A percentile compares a stretch with the other conserved stretches of the same genome.
phyloP scores from a whole-genome alignment of 768 basidiomycete species.

The Gyrodon lividus region DNA sequence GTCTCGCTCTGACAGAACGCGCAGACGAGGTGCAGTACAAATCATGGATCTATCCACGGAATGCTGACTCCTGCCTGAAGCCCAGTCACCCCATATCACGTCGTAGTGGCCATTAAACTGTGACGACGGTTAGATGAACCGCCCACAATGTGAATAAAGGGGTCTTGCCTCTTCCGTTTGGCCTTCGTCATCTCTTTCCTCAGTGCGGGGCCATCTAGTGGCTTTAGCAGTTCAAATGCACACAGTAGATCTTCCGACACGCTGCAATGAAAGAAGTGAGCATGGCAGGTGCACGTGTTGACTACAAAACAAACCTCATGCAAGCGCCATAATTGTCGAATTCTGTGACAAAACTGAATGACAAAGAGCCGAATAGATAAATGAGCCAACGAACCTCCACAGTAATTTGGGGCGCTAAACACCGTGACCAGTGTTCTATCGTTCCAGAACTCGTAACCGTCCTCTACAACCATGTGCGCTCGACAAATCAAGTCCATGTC shows the following conservation, averaged over 20 bases:
- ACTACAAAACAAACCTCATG: slow-evolving; percentile 65
- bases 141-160: neutral
- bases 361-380: slow-evolving; percentile 13
- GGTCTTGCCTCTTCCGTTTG: slow-evolving; percentile 86
- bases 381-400: slow-evolving; percentile 70
- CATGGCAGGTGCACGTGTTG: slow-evolving; percentile 3
- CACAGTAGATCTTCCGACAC: slow-evolving; percentile 97
- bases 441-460: slow-evolving; percentile 99
- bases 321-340: slow-evolving; percentile 95
- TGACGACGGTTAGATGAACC: slow-evolving; percentile 2
- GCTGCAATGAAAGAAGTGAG: slow-evolving; percentile 38
- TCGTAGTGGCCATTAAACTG: slow-evolving; percentile 36
- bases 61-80: slow-evolving; percentile 4
- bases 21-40: no score
- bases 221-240: slow-evolving; percentile 96
- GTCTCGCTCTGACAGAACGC: slow-evolving; percentile 31
- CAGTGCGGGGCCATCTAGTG: slow-evolving; percentile 88
- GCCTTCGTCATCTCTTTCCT: slow-evolving; percentile 99
- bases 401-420: slow-evolving; percentile 97
- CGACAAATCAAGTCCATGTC: slow-evolving; percentile 99
- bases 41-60: slow-evolving; percentile 14
- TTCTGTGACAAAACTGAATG: slow-evolving; percentile 45
- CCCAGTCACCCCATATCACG: slow-evolving; percentile 14
- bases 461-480: slow-evolving; percentile 99
- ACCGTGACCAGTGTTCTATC: slow-evolving; percentile 97